Conservation (phyloP, 2,329 filamentous ascomycete genomes). For the Sporothrix luriei region DNA sequence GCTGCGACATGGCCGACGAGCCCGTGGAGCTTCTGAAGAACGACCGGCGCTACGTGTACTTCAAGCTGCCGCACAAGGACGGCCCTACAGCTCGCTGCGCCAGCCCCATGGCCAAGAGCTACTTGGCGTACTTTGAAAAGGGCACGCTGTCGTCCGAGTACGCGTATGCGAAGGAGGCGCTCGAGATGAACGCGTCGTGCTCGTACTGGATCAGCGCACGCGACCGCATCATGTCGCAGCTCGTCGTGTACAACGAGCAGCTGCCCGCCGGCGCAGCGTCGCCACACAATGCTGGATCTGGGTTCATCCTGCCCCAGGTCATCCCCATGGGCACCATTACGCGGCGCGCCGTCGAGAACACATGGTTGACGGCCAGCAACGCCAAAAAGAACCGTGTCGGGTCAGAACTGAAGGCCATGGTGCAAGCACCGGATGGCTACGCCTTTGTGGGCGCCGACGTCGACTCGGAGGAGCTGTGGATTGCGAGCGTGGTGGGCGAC, state of each 20-base stretch:
- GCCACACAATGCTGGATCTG: conserved; percentile 46
- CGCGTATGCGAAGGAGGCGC: conserved; percentile 84
- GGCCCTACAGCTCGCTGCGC: conserved; percentile 81
- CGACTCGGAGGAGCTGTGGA: conserved; percentile 97
- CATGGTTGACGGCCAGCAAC: conserved; percentile 96
- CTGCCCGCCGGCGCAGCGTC: conserved; percentile 21
- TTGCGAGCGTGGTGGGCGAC: conserved; percentile 91
- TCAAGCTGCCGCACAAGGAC: conserved; percentile 96
- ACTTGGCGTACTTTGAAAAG: conserved; percentile 86
- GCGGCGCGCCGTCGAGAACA: conserved; percentile 91
- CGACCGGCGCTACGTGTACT: conserved; percentile 70
- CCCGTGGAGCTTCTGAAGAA: conserved; percentile 65
- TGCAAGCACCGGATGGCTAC: conserved; percentile 86
- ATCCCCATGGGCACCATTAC: conserved; percentile 99
- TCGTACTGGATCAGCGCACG: conserved; percentile 99
- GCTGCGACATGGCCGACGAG: conserved; percentile 77
- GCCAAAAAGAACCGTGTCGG: conserved; percentile 95
- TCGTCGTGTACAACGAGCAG: conserved; percentile 72
- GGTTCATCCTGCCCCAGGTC: conserved; percentile 90
- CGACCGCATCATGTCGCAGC: conserved; percentile 90
- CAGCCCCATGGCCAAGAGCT: conserved; percentile 88
- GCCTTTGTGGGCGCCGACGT: conserved; percentile 96
- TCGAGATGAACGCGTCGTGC: conserved; percentile 98
- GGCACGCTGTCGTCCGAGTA: conserved; percentile 86
- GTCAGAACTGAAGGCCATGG: conserved; percentile 96